Evolutionary conservation across 768 basidiomycete species (phyloP).

Genomic region (Panus rudis): DNA sequence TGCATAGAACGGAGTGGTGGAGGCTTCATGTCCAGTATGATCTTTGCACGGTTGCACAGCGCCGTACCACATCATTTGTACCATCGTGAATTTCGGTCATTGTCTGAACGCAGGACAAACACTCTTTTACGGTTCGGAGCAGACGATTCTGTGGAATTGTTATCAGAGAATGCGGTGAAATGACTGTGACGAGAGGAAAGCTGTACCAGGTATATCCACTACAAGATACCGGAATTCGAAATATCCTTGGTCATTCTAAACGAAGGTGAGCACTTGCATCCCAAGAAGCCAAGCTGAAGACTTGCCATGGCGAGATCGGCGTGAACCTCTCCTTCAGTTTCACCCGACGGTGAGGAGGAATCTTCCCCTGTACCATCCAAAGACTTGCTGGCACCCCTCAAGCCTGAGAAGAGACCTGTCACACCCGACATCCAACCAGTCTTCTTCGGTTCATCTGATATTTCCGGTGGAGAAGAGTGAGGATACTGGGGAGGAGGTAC

Average conservation of each 20-base stretch:
- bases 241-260: slow-evolving; percentile 66
- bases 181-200: slow-evolving; percentile 10
- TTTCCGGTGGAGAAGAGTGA: slow-evolving; percentile 21
- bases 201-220: slow-evolving; percentile 75
- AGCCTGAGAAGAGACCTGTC: slow-evolving; percentile 62
- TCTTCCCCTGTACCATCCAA: slow-evolving; percentile 24
- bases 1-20: no score
- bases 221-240: slow-evolving; percentile 74
- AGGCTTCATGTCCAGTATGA: background rate
- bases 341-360: slow-evolving; percentile 18
- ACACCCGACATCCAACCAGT: slow-evolving; percentile 42
- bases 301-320: slow-evolving; percentile 69
- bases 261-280: background rate
- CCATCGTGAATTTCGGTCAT: slow-evolving; percentile 9
- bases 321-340: slow-evolving; percentile 75
- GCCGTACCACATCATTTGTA: background rate
- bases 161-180: background rate
- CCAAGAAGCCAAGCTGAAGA: slow-evolving; percentile 7
- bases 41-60: background rate
- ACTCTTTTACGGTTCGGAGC: slow-evolving; percentile 9
- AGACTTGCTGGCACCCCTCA: slow-evolving; percentile 37
- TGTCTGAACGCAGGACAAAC: slow-evolving; percentile 6
- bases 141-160: slow-evolving; percentile 5
- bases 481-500: slow-evolving; percentile 29
- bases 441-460: slow-evolving; percentile 26